Conservation (phyloP, 768 basidiomycete genomes). For the Daedaleopsis sinensis region DNA sequence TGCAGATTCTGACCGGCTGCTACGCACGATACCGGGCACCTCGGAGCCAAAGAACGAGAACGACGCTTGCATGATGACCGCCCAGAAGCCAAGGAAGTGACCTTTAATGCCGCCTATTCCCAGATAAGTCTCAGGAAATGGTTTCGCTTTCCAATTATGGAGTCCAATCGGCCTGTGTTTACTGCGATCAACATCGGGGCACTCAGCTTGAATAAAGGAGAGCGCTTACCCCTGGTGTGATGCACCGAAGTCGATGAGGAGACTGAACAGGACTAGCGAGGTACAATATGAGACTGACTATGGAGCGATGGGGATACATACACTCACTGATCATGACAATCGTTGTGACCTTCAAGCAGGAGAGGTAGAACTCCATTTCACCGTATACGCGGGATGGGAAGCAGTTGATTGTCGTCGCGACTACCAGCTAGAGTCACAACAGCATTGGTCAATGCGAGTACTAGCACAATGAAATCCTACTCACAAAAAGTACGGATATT, state of each 20-base stretch:
- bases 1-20: neutral
- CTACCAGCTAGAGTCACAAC: constrained; percentile 24
- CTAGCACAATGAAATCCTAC: constrained; percentile 27
- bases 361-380: constrained; percentile 36
- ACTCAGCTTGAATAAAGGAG: neutral
- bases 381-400: constrained; percentile 32
- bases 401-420: constrained; percentile 27
- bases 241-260: constrained; percentile 30
- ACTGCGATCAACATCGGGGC: neutral
- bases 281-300: constrained; percentile 34
- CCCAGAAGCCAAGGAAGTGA: constrained; percentile 32
- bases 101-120: constrained; percentile 41
- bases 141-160: constrained; percentile 24
- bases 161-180: constrained; percentile 22
- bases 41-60: constrained; percentile 46
- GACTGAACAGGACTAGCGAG: constrained; percentile 19
- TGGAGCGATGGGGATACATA: constrained; percentile 21
- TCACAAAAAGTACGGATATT: constrained; percentile 28
- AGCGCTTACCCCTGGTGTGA: constrained; percentile 17
- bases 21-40: constrained; percentile 31
- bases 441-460: constrained; percentile 17
- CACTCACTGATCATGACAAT: constrained; percentile 33
- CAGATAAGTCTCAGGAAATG: constrained; percentile 24
- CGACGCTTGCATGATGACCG: constrained; percentile 34
- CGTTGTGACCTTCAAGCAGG: constrained; percentile 33